Percentiles rank a stretch among this genome's conserved stretches.
phyloP scores from a whole-genome alignment of 2,329 filamentous ascomycete species.

The Dactylellina drechsleri region DNA sequence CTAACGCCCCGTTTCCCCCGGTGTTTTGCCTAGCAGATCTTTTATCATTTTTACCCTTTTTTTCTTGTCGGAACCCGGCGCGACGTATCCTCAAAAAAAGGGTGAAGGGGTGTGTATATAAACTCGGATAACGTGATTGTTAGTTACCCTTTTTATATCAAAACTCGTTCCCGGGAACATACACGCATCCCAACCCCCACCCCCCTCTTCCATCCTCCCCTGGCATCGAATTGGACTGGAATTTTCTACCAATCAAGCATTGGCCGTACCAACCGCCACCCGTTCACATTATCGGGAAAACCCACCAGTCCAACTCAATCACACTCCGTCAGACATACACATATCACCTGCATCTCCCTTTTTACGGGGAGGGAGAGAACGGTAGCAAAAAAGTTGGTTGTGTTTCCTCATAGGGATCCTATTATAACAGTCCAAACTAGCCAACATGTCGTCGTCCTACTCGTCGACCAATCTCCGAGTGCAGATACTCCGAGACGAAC shows the following conservation, averaged over 20 bases:
- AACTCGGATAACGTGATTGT: slow-evolving; percentile 47
- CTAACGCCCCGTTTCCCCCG: slow-evolving; percentile 12
- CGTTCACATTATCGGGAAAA: slow-evolving; percentile 7
- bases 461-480: slow-evolving; percentile 54
- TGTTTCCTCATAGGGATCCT: no score
- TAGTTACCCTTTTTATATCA: slow-evolving; percentile 16
- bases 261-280: background rate
- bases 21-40: slow-evolving; percentile 8
- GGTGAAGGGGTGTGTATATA: slow-evolving; percentile 23
- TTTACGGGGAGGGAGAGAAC: background rate
- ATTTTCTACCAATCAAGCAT: no score
- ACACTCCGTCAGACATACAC: no score
- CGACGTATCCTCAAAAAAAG: slow-evolving; percentile 18
- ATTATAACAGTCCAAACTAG: no score
- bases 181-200: no score
- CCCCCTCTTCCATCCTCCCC: no score
- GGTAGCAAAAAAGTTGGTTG: background rate
- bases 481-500: slow-evolving; percentile 53
- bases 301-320: no score
- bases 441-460: slow-evolving; percentile 45
- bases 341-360: no score
- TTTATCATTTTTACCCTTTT: slow-evolving; percentile 29
- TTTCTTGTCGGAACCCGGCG: slow-evolving; percentile 41
- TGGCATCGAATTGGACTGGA: no score
- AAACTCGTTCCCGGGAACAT: no score